Evolutionary conservation across 2,329 filamentous ascomycete genomes (phyloP), one percentile per base, ranked within the genome.

Genomic region (Colletotrichum sp.): DNA sequence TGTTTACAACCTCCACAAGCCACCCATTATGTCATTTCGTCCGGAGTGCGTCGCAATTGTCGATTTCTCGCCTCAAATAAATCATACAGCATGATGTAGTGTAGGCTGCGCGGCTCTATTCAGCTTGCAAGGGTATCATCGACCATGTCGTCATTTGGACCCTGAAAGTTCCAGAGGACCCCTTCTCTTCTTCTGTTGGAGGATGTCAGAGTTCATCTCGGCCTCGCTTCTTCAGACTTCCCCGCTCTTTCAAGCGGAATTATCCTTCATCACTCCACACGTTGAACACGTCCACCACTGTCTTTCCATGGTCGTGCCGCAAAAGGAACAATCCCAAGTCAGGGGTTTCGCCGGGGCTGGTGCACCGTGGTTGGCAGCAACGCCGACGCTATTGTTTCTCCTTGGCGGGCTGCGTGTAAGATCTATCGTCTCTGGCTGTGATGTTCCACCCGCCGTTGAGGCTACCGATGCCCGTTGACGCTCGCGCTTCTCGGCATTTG

Each of bases 231-330:
- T 60, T 73, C 72, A 36, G 21, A 60, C 26, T 36, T 26, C 64
- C 43, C 74, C 58, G 74, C 76, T 74, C 61, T 28, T 43, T 79
- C 79, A 83, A 78, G 78, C 80, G 67, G 88, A 90, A 75, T 81
- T 87, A 13, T 88, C 85, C 82, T 91, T 92, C 83, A 92, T 87
- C 77, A 83, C 86, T 3, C 89, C 89, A 79, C 91, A 92, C 5
- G 85, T 82, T 21, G 87, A 87, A 78, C 91, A 92, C 28, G 87
- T 89, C 90, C 90, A 92, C 89, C 89, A 92, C 77, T 88, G 85
- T 60, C 85, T 83, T 72, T 91, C 88, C 84, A 91, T 90, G 30
- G 83, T 80, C 3, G 85, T 88, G 10, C 86, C 87, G 77, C 91
- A 92, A 71, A 86, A 85, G 18, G 85, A 86, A 78, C 91, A 92